Evolutionary conservation across 192 early-diverging fungal species (phyloP).

Genomic region (Mortierella alpina): DNA sequence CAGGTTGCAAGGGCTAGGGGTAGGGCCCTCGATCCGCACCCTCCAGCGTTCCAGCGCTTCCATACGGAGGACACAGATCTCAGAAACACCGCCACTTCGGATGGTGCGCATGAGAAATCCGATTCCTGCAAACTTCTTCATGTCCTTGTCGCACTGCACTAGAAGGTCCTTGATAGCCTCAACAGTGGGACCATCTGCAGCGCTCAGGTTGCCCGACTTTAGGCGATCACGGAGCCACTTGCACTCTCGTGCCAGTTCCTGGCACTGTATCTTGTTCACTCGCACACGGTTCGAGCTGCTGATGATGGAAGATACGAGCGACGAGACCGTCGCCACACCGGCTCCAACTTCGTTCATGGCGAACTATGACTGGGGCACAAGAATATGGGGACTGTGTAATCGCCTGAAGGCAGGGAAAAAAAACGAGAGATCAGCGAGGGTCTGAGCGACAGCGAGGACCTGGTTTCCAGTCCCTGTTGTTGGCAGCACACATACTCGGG

Average conservation of each 20-base stretch:
- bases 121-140: conserved; percentile 16
- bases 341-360: too few species aligned
- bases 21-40: too few species aligned
- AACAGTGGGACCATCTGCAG: background rate
- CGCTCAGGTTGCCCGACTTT: background rate
- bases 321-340: background rate
- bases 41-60: conserved; percentile 3
- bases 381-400: too few species aligned
- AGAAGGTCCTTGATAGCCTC: background rate
- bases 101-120: conserved; percentile 10
- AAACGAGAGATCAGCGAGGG: too few species aligned
- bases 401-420: too few species aligned
- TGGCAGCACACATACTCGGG: too few species aligned
- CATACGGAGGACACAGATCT: conserved; percentile 10
- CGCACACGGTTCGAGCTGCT: background rate
- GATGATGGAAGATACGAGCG: background rate
- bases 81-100: background rate
- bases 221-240: conserved; percentile 1
- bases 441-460: too few species aligned
- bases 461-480: too few species aligned
- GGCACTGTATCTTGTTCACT: conserved; percentile 2
- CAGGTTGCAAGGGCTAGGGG: too few species aligned
- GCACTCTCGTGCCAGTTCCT: conserved; percentile 6
- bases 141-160: background rate
- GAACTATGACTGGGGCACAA: too few species aligned